Percentiles rank a stretch among this genome's conserved stretches.
phyloP scores from a whole-genome alignment of 2,329 filamentous ascomycete species.

The Xylariaceae sp. region DNA sequence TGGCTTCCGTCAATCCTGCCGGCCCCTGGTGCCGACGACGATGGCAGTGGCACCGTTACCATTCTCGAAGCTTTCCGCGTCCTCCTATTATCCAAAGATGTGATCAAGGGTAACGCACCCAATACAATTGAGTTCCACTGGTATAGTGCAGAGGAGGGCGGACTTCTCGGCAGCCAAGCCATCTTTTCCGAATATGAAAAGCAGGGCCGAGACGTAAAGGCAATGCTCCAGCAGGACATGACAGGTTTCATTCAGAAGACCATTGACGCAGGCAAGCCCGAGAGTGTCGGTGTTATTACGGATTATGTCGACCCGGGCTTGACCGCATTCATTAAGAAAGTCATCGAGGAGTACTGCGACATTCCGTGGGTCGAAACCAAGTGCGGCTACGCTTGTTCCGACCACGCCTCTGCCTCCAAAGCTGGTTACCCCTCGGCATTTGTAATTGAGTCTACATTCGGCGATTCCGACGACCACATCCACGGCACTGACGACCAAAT shows the following conservation, averaged over 20 bases:
- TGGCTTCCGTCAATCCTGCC: constrained; percentile 83
- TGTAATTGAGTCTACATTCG: constrained; percentile 76
- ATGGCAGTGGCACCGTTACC: constrained; percentile 90
- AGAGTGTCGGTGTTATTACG: constrained; percentile 90
- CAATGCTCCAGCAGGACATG: constrained; percentile 99
- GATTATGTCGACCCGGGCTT: constrained; percentile 85
- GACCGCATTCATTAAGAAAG: constrained; percentile 88
- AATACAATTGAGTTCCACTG: constrained; percentile 96
- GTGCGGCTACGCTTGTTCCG: constrained; percentile 84
- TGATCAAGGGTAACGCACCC: constrained; percentile 71
- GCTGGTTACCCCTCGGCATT: constrained; percentile 77
- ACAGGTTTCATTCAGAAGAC: constrained; percentile 87
- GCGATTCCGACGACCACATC: constrained; percentile 70
- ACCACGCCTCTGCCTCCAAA: constrained; percentile 75
- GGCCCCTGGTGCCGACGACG: constrained; percentile 93
- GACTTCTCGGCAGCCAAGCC: constrained; percentile 74
- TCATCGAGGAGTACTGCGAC: constrained; percentile 85
- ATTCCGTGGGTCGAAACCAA: constrained; percentile 88
- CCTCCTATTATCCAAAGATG: constrained; percentile 73
- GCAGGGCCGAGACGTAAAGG: constrained; percentile 77
- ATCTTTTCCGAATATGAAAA: constrained; percentile 85
- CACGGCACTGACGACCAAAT: constrained; percentile 74
- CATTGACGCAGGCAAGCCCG: constrained; percentile 78
- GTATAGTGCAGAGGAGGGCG: constrained; percentile 81
- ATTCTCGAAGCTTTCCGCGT: constrained; percentile 90